phyloP scores from a whole-genome alignment of 805 yeast genomes.

The Yarrowia sp. region DNA sequence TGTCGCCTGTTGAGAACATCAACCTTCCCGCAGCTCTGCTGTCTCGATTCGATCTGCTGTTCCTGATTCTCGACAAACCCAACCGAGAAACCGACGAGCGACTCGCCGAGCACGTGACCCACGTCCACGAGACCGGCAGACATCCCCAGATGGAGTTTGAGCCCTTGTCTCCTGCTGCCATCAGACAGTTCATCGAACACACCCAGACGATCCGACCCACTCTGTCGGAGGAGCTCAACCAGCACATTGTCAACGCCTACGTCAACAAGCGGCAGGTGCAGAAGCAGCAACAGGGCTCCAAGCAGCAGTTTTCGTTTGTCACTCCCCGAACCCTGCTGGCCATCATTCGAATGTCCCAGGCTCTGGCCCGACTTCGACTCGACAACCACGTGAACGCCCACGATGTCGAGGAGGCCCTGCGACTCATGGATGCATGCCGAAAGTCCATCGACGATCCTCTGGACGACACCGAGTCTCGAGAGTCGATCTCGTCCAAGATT shows the following conservation, averaged over 20 bases:
- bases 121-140: constrained; percentile 89
- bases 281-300: constrained; percentile 72
- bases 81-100: constrained; percentile 78
- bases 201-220: constrained; percentile 88
- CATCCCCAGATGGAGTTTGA: constrained; percentile 78
- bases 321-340: constrained; percentile 96
- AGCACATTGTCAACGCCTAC: constrained; percentile 83
- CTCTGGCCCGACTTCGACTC: constrained; percentile 88
- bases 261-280: constrained; percentile 93
- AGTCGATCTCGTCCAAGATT: constrained; percentile 70
- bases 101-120: constrained; percentile 92
- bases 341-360: constrained; percentile 91
- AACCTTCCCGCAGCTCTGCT: constrained; percentile 95
- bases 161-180: constrained; percentile 78
- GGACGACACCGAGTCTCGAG: constrained; percentile 71
- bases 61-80: constrained; percentile 85
- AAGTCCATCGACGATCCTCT: constrained; percentile 66
- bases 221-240: constrained; percentile 82
- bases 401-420: constrained; percentile 95
- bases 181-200: constrained; percentile 85
- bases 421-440: constrained; percentile 86
- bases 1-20: constrained; percentile 93
- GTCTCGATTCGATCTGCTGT: constrained; percentile 92
- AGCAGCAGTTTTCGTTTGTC: constrained; percentile 83
- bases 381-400: constrained; percentile 69